Evolutionary conservation across 495 filamentous ascomycete genomes (phyloP).

Genomic region (Penicillium paxilli): DNA sequence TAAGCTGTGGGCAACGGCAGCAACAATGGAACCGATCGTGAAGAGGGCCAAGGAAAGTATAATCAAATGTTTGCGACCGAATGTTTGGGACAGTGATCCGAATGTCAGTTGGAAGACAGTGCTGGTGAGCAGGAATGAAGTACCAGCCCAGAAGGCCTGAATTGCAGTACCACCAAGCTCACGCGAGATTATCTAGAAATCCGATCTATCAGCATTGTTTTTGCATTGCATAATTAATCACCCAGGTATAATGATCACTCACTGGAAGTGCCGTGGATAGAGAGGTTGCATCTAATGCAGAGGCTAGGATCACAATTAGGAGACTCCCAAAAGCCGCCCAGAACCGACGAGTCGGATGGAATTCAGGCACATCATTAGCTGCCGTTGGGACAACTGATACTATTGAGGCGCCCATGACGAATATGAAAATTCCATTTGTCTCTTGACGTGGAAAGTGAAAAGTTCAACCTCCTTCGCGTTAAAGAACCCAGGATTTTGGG

Average conservation of each 20-base stretch:
- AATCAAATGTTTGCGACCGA: constrained; percentile 39
- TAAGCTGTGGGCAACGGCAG: constrained; percentile 34
- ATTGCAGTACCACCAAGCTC: constrained; percentile 8
- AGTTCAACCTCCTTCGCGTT: too few species aligned
- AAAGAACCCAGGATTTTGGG: too few species aligned
- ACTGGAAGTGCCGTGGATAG: neutral
- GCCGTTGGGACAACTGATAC: neutral
- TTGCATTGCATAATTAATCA: neutral
- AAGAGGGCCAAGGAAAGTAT: constrained; percentile 31
- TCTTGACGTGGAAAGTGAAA: too few species aligned
- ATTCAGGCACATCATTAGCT: neutral
- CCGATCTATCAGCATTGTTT: neutral
- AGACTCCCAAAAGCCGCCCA: neutral
- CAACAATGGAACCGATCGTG: constrained; percentile 37
- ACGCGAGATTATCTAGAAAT: neutral
- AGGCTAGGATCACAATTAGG: neutral
- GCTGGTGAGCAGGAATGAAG: constrained; percentile 60
- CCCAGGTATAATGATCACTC: neutral
- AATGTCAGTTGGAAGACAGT: constrained; percentile 54
- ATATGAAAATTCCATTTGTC: too few species aligned
- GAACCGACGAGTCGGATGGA: neutral
- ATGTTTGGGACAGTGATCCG: constrained; percentile 44
- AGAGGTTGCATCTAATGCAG: neutral
- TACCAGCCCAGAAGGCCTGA: constrained; percentile 57
- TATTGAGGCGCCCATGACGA: neutral